Evolutionary conservation across 441 rosid genomes (phyloP), one percentile per base, ranked within the genome.

Genomic region (Hura crepitans): DNA sequence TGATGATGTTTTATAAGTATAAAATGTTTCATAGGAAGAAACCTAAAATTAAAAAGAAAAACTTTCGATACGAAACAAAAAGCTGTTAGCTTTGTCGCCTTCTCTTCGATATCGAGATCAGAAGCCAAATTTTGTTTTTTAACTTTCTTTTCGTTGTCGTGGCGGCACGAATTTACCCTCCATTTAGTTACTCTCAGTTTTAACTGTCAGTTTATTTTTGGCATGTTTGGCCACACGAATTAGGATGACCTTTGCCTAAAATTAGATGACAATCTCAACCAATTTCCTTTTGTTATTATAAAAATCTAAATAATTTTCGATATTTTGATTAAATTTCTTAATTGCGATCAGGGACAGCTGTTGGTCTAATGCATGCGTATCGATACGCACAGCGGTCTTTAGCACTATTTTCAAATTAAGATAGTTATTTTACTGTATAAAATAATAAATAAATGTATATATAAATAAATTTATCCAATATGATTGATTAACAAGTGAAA

Each of bases 71-170:
- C 37, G 66, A 37, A 69, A 73, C 75, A 65, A 47, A 65, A 72
- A 77, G 72, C 70, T 39, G 63, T 31, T 60, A 1, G 62, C 8
- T 69, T 67, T 23, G 45, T 57, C 62, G 23, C 35, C 57, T 65
- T 74, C 33, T 45, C 57, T 65, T 74, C 33, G 57, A 22, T 53
- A 68, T 73, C 53, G 65, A 62, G 11, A 5, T 60, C 78, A 65
- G 74, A 28, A 46, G 53, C n/a, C 25, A 12, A 27, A 33, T 37
- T 61, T 62, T 20, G 62, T 4, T 2, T 39, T 46, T 54, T 20
- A 49, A 46, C 12, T 39, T 17, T 55, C 20, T 18, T 22, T 20
- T 14, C 2, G 7, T 6, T 4, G 25, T 15, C 37, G 17, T 15
- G 65, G 46, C 46, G 15, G 46, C n/a, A 20, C 66, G 14, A 54